Evolutionary conservation across 352 stramenopile species (phyloP).

Genomic region (Phytophthora aleatoria): DNA sequence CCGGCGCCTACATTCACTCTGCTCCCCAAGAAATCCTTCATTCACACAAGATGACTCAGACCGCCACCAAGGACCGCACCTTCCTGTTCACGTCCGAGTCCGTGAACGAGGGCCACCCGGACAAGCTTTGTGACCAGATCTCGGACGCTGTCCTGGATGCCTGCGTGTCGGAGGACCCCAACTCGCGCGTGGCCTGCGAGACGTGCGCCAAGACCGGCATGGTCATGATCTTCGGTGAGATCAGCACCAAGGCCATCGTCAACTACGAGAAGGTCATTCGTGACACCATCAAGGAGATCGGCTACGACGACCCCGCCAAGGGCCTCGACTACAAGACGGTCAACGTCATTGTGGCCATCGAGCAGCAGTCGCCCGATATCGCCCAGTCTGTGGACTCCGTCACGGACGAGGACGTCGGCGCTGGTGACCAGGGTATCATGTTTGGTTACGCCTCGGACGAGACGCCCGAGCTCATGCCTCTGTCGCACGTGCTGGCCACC

Average conservation of each 20-base stretch:
- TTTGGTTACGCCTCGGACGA: conserved; percentile 98
- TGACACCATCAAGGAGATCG: conserved; percentile 99
- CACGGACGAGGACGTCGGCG: conserved; percentile 97
- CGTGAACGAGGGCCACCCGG: conserved; percentile 99
- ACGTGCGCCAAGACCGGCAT: conserved; percentile 99
- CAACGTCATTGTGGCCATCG: conserved; percentile 99
- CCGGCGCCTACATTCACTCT: conserved; percentile 16
- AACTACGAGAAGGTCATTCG: conserved; percentile 99
- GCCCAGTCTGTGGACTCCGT: conserved; percentile 97
- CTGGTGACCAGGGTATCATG: conserved; percentile 97
- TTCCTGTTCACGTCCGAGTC: conserved; percentile 99
- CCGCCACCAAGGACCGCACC: conserved; percentile 57
- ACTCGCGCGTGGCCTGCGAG: conserved; percentile 98
- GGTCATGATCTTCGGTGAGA: conserved; percentile 99
- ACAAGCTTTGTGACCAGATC: conserved; percentile 99
- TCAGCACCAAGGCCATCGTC: conserved; percentile 98
- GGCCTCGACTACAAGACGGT: conserved; percentile 99
- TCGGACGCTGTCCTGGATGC: conserved; percentile 99
- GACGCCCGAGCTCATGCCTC: conserved; percentile 97
- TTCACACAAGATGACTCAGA: conserved; percentile 60
- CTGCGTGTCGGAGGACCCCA: conserved; percentile 97
- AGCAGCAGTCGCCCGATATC: conserved; percentile 99
- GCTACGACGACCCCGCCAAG: conserved; percentile 99
- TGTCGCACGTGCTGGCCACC: conserved; percentile 98
- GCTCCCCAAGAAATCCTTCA: conserved; percentile 2